Evolutionary conservation across 352 stramenopile genomes (phyloP).

Genomic region (Pythium pectinolyticum): DNA sequence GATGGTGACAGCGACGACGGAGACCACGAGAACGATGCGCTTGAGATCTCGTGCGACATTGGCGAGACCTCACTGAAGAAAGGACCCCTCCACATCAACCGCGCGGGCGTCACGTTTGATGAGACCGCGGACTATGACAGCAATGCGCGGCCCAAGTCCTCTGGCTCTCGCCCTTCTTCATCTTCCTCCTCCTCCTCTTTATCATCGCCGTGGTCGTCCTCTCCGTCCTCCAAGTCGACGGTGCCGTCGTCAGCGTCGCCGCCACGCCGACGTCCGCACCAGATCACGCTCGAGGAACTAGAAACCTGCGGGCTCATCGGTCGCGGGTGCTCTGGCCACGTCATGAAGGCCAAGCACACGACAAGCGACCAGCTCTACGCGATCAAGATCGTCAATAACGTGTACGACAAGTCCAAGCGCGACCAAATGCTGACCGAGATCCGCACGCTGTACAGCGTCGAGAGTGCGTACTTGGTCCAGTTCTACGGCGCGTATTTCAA

Average conservation of each 20-base stretch:
- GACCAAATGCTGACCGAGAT: conserved; percentile 81
- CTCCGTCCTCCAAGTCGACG: background rate
- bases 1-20: conserved; percentile 27
- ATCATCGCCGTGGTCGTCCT: no score
- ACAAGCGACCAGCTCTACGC: conserved; percentile 44
- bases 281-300: conserved; percentile 54
- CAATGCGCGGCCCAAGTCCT: conserved; percentile 5
- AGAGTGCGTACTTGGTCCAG: conserved; percentile 60
- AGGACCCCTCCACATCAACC: conserved; percentile 63
- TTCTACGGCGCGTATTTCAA: conserved; percentile 78
- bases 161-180: conserved; percentile 1
- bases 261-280: conserved; percentile 20
- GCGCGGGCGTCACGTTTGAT: conserved; percentile 56
- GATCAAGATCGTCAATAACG: conserved; percentile 74
- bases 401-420: conserved; percentile 75
- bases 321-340: conserved; percentile 61
- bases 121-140: conserved; percentile 24
- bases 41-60: conserved; percentile 73
- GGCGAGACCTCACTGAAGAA: conserved; percentile 74
- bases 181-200: no score
- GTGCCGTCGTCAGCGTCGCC: conserved; percentile 7
- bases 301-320: conserved; percentile 54
- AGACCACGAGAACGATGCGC: conserved; percentile 38
- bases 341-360: conserved; percentile 53
- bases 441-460: conserved; percentile 69